These are phyloP conservation scores for Incumbomyces lentus DNA, from an alignment of 2,329 filamentous ascomycete genomes.

Conservation along the genomic window DNA sequence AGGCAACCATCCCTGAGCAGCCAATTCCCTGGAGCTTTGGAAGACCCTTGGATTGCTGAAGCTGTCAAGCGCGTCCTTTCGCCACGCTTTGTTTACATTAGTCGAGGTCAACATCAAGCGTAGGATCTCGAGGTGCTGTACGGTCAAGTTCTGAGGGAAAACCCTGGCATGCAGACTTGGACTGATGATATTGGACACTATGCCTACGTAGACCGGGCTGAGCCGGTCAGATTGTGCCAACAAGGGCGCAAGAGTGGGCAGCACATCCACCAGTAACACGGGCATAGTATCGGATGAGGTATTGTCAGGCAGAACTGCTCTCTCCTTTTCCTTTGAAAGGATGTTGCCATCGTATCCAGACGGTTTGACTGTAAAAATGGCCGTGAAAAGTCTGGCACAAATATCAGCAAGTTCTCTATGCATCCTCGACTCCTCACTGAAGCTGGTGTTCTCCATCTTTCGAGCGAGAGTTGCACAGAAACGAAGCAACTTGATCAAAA, in stretches of 20 bases:
- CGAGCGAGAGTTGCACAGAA: conserved; percentile 84
- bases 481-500: conserved; percentile 72
- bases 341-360: conserved; percentile 53
- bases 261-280: conserved; percentile 64
- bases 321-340: neutral
- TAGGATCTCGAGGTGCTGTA: conserved; percentile 60
- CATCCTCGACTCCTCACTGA: conserved; percentile 89
- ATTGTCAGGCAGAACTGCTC: conserved; percentile 13
- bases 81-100: conserved; percentile 80
- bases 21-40: conserved; percentile 52
- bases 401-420: conserved; percentile 80
- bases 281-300: conserved; percentile 57
- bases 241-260: conserved; percentile 71
- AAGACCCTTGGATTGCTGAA: conserved; percentile 89
- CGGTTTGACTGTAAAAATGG: conserved; percentile 86
- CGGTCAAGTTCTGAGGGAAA: conserved; percentile 76
- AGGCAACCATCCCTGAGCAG: conserved; percentile 68
- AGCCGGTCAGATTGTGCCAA: conserved; percentile 80
- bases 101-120: conserved; percentile 67
- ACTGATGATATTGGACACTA: conserved; percentile 72
- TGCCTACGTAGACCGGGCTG: conserved; percentile 62
- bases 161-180: conserved; percentile 72
- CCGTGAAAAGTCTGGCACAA: conserved; percentile 75
- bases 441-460: conserved; percentile 96
- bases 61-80: conserved; percentile 80